phyloP scores from a whole-genome alignment of 768 basidiomycete species.

The Xerocomus potaroensis region DNA sequence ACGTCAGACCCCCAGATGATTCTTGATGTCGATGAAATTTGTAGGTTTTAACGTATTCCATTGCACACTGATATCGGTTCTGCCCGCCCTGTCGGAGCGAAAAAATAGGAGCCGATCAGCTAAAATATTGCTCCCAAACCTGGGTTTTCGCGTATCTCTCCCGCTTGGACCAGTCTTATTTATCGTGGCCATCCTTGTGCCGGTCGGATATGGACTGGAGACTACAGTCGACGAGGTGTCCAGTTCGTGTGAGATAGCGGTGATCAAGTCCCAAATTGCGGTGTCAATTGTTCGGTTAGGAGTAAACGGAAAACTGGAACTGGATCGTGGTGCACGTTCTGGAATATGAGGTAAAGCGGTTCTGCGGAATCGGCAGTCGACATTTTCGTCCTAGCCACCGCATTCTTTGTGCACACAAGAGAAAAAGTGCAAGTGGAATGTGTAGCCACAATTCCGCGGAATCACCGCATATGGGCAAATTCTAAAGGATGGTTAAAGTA shows the following conservation, averaged over 20 bases:
- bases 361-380: conserved; percentile 68
- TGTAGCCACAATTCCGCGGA: conserved; percentile 58
- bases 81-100: conserved; percentile 43
- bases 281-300: conserved; percentile 56
- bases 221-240: conserved; percentile 27
- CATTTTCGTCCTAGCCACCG: conserved; percentile 63
- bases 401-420: conserved; percentile 59
- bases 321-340: conserved; percentile 46
- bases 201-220: conserved; percentile 39
- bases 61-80: conserved; percentile 43
- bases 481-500: conserved; percentile 15
- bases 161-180: conserved; percentile 56
- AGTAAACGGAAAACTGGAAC: conserved; percentile 56
- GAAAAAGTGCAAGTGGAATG: conserved; percentile 68
- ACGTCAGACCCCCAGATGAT: conserved; percentile 48
- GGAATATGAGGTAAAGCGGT: conserved; percentile 47
- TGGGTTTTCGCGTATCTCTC: conserved; percentile 40
- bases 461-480: conserved; percentile 56
- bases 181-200: conserved; percentile 47
- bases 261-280: conserved; percentile 49
- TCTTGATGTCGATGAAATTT: conserved; percentile 54
- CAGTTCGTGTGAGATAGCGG: conserved; percentile 43
- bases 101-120: conserved; percentile 6
- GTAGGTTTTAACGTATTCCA: conserved; percentile 48
- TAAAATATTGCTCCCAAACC: conserved; percentile 13